Conservation (phyloP, 2,329 filamentous ascomycete species). For the Epicoccum sorghinum region DNA sequence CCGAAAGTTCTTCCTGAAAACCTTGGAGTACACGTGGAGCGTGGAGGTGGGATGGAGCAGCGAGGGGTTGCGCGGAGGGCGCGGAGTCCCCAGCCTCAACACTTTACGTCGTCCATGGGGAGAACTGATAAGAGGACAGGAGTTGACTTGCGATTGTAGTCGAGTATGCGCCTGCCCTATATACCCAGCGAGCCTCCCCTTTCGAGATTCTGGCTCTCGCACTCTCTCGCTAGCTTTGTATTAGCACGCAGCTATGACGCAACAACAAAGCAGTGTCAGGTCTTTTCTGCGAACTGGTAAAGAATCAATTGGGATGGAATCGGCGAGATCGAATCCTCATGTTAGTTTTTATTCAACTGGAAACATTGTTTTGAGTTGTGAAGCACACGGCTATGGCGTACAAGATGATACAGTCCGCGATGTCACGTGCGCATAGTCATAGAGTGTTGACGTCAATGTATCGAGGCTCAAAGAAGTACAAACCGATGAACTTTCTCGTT, state of each 20-base stretch:
- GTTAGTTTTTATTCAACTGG: not conserved
- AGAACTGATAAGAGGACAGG: not conserved
- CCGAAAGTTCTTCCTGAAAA: not conserved
- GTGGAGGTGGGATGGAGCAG: conserved; percentile 10
- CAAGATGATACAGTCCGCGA: not conserved
- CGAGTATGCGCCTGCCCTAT: not conserved
- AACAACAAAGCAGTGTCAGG: not conserved
- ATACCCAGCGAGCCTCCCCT: not conserved
- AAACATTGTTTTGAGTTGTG: not conserved
- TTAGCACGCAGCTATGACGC: conserved; percentile 11
- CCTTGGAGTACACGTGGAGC: conserved; percentile 14
- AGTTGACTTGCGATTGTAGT: not conserved
- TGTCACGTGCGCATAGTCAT: not conserved
- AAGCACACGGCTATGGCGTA: not conserved
- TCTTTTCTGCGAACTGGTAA: not conserved
- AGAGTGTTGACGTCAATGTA: conserved; percentile 8
- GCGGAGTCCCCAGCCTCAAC: conserved; percentile 17
- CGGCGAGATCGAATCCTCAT: not conserved
- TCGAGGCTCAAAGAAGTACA: not conserved
- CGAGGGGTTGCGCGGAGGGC: conserved; percentile 3
- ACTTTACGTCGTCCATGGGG: conserved; percentile 12
- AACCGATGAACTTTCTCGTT: no score
- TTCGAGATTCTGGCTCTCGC: conserved; percentile 1
- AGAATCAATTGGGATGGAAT: not conserved
- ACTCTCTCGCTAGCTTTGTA: conserved; percentile 1